phyloP scores from a whole-genome alignment of 257 asterid genomes.

The Solanum medicagineum region DNA sequence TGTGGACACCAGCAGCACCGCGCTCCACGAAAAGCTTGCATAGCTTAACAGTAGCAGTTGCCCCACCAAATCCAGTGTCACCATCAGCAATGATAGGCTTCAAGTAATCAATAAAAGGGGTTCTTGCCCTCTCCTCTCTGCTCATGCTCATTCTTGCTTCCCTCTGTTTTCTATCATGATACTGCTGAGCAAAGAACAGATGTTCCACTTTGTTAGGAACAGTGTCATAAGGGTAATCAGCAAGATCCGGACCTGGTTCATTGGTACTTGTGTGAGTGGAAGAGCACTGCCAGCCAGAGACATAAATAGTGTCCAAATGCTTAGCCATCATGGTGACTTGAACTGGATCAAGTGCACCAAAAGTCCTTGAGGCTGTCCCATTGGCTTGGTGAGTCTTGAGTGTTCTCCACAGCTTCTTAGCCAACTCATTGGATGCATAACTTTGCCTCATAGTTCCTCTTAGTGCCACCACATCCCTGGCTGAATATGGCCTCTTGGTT shows the following conservation, averaged over 20 bases:
- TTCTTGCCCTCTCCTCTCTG: conserved; percentile 64
- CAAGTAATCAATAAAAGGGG: conserved; percentile 69
- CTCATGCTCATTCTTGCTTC: conserved; percentile 83
- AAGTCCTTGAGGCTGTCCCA: conserved; percentile 85
- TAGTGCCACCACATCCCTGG: conserved; percentile 81
- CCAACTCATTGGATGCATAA: conserved; percentile 76
- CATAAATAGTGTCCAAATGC: conserved; percentile 76
- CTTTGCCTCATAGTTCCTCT: conserved; percentile 67
- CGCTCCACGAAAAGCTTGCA: conserved; percentile 95
- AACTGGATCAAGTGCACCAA: conserved; percentile 93
- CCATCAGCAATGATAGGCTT: conserved; percentile 96
- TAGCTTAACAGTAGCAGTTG: conserved; percentile 92
- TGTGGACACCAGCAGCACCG: conserved; percentile 97
- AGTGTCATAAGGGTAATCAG: conserved; percentile 92
- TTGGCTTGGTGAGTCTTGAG: conserved; percentile 80
- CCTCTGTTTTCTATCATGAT: conserved; percentile 85
- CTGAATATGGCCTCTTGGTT: conserved; percentile 84
- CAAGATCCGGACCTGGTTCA: conserved; percentile 98
- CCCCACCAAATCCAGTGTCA: conserved; percentile 95
- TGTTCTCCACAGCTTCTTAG: conserved; percentile 93
- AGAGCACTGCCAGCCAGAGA: conserved; percentile 98
- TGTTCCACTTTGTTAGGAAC: conserved; percentile 98
- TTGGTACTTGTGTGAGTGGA: conserved; percentile 91
- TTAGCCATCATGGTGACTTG: conserved; percentile 99
- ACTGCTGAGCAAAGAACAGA: conserved; percentile 83